Evolutionary conservation across 148 eudicot species (phyloP).

Genomic region (Vaccinium myrtillus): DNA sequence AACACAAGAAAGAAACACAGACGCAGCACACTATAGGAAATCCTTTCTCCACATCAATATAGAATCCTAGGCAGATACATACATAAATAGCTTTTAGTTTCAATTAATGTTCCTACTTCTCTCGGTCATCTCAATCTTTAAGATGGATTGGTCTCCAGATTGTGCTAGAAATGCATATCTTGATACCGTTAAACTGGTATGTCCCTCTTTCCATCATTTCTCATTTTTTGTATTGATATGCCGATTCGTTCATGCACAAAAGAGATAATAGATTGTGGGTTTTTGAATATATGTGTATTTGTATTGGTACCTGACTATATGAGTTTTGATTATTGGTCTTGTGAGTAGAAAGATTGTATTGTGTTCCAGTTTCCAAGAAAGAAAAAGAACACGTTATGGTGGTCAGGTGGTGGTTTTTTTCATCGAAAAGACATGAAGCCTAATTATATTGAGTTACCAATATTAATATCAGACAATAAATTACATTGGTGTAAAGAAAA

Average conservation of each 20-base stretch:
- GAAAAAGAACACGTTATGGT: background rate
- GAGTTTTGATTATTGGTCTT: background rate
- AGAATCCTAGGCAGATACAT: background rate
- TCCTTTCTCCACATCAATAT: background rate
- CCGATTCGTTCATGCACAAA: background rate
- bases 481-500: too few species aligned
- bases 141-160: conserved; percentile 36
- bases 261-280: background rate
- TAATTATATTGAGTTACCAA: too few species aligned
- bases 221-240: background rate
- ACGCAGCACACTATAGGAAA: background rate
- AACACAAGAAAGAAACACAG: too few species aligned
- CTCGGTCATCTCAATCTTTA: background rate
- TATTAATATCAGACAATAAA: too few species aligned
- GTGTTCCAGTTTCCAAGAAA: background rate
- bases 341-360: background rate
- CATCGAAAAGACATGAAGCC: too few species aligned
- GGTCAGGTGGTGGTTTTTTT: too few species aligned
- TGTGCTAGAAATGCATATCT: conserved; percentile 42
- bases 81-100: background rate
- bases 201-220: background rate
- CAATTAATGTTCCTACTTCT: background rate
- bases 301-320: background rate
- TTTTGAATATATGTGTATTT: background rate
- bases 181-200: conserved; percentile 46